A percentile compares a stretch with the other conserved stretches of the same genome.
Conservation (phyloP, 129 eudicot species). For the Pulicaria dysenterica region DNA sequence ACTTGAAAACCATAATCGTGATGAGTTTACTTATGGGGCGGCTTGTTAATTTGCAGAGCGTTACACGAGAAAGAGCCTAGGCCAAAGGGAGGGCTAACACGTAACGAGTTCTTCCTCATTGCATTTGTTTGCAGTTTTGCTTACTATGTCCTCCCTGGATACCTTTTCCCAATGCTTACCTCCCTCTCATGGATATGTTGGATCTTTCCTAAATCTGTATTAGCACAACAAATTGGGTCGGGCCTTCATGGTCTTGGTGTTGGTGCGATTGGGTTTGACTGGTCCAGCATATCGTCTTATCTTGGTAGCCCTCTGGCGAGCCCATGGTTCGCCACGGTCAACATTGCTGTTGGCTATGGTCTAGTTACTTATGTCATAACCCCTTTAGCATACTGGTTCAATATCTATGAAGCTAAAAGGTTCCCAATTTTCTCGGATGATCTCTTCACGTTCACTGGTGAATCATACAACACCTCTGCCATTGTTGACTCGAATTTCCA, state of each 20-base stretch:
- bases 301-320: slow-evolving; percentile 77
- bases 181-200: slow-evolving; percentile 80
- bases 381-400: slow-evolving; percentile 60
- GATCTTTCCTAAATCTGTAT: slow-evolving; percentile 62
- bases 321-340: slow-evolving; percentile 81
- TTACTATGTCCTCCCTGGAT: slow-evolving; percentile 72
- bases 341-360: slow-evolving; percentile 58
- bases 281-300: slow-evolving; percentile 75
- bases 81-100: slow-evolving; percentile 50
- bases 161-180: slow-evolving; percentile 59
- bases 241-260: slow-evolving; percentile 76
- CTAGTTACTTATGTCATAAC: slow-evolving; percentile 56
- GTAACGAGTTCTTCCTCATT: slow-evolving; percentile 69
- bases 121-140: slow-evolving; percentile 66
- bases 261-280: slow-evolving; percentile 68
- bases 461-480: slow-evolving; percentile 59
- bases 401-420: slow-evolving; percentile 58
- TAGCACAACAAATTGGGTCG: slow-evolving; percentile 70
- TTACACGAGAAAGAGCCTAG: slow-evolving; percentile 68
- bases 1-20: too few species aligned
- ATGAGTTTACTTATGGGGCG: neutral
- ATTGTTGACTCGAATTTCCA: slow-evolving; percentile 63
- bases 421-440: slow-evolving; percentile 75
- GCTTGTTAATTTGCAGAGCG: slow-evolving; percentile 48
- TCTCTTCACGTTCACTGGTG: slow-evolving; percentile 59